phyloP scores from a whole-genome alignment of 2,329 filamentous ascomycete genomes.

The Rugonectria rugulosa region DNA sequence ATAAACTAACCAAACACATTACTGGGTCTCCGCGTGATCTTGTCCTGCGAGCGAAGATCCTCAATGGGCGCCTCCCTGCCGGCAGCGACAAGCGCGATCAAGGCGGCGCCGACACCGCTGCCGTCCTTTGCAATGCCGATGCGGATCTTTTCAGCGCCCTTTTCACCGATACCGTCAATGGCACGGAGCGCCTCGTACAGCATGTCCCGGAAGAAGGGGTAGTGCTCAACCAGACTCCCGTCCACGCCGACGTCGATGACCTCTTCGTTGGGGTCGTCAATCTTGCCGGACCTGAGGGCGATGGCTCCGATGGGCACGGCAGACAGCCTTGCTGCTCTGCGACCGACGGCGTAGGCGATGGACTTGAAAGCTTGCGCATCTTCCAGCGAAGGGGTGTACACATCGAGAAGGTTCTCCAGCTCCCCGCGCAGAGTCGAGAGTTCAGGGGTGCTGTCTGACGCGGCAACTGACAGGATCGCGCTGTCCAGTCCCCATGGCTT shows the following conservation, averaged over 20 bases:
- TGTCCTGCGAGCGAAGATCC: conserved; percentile 50
- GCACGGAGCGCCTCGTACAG: conserved; percentile 82
- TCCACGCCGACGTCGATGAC: conserved; percentile 92
- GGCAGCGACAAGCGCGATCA: conserved; percentile 91
- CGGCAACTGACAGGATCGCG: conserved; percentile 85
- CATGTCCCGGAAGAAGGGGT: conserved; percentile 89
- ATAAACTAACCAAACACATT: conserved; percentile 42
- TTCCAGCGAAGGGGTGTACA: conserved; percentile 79
- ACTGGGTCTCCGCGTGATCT: conserved; percentile 43
- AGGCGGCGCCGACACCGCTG: conserved; percentile 80
- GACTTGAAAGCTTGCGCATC: conserved; percentile 90
- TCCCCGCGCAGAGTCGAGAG: conserved; percentile 78
- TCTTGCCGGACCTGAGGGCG: conserved; percentile 79
- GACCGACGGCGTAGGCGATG: conserved; percentile 83
- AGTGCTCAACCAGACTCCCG: conserved; percentile 93
- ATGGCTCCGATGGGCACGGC: conserved; percentile 89
- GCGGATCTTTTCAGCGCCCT: conserved; percentile 84
- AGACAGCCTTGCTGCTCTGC: conserved; percentile 85
- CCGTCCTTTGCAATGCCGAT: conserved; percentile 98
- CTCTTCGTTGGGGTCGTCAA: conserved; percentile 69
- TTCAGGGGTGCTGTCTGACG: conserved; percentile 78
- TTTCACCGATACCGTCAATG: conserved; percentile 78
- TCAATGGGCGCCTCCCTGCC: conserved; percentile 63
- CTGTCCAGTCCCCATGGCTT: conserved; percentile 91
- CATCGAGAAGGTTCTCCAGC: conserved; percentile 77